Evolutionary conservation across 1,284 basidiomycete species (phyloP).

Genomic region (Leccinum griseonigrum): DNA sequence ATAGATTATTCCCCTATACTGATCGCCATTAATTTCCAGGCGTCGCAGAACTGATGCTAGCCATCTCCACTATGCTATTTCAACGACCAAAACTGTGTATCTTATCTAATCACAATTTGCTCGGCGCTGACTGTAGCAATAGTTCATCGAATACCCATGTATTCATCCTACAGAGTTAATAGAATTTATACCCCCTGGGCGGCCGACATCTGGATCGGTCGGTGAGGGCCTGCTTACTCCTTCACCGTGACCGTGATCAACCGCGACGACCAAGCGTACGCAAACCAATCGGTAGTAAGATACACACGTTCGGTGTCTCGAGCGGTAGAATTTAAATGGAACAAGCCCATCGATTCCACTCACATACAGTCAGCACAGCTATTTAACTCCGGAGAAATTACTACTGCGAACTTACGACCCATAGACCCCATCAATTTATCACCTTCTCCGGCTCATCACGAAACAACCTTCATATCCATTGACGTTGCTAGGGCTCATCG

Average conservation of each 20-base stretch:
- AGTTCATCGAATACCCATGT: conserved; percentile 8
- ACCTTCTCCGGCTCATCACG: conserved; percentile 63
- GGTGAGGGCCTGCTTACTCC: background rate
- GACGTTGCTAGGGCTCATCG: conserved; percentile 51
- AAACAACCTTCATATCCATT: conserved; percentile 77
- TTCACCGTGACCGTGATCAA: background rate
- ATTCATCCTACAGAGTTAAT: conserved; percentile 2
- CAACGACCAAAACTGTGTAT: background rate
- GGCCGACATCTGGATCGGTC: background rate
- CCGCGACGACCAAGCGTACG: background rate
- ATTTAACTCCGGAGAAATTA: background rate
- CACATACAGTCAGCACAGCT: background rate
- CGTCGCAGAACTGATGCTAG: background rate
- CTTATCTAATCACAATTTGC: background rate
- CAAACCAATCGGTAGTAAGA: background rate
- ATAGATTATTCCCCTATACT: background rate
- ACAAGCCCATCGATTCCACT: background rate
- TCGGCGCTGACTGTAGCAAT: conserved; percentile 24
- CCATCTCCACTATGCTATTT: background rate
- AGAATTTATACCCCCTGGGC: background rate
- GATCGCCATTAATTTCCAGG: background rate
- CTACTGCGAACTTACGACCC: background rate
- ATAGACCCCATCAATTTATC: conserved; percentile 12
- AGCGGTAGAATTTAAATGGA: background rate
- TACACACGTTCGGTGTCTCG: background rate